Evolutionary conservation across 768 basidiomycete genomes (phyloP).

Genomic region (Naematelia encephala): DNA sequence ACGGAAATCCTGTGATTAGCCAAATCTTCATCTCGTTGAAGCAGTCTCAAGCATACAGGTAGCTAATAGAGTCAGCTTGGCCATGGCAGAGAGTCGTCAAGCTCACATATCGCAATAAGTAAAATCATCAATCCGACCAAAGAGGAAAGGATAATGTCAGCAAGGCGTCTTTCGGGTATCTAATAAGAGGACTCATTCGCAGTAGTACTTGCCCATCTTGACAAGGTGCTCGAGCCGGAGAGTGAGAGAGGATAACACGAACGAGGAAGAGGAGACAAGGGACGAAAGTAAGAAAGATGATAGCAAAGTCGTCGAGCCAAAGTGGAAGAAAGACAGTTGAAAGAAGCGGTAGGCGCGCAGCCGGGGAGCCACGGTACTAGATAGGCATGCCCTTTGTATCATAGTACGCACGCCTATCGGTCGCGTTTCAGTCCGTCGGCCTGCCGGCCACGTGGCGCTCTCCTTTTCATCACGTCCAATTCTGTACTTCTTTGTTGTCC

Average conservation of each 20-base stretch:
- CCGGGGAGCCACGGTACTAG: not conserved
- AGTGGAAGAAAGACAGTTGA: not conserved
- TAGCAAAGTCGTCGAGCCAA: no score
- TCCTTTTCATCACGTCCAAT: not conserved
- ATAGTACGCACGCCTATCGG: not conserved
- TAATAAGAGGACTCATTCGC: constrained; percentile 27
- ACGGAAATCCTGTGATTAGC: no score
- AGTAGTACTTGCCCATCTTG: constrained; percentile 46
- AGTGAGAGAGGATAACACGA: no score
- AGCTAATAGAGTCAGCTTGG: constrained; percentile 15
- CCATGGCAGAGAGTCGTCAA: not conserved
- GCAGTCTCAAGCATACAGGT: constrained; percentile 23
- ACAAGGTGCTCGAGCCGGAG: no score
- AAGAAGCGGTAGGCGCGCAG: not conserved
- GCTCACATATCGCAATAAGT: constrained; percentile 38
- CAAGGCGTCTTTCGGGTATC: not conserved
- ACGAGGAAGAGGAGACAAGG: no score
- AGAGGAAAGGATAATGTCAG: constrained; percentile 12
- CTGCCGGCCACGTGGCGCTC: no score
- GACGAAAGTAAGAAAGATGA: no score
- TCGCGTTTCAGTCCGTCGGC: no score
- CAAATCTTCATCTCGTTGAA: no score
- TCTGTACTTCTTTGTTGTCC: no score
- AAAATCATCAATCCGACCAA: constrained; percentile 1
- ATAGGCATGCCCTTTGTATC: no score